These are phyloP conservation scores for Colletotrichum acutatum DNA, from an alignment of 2,329 filamentous ascomycete genomes.

Conservation along the genomic window DNA sequence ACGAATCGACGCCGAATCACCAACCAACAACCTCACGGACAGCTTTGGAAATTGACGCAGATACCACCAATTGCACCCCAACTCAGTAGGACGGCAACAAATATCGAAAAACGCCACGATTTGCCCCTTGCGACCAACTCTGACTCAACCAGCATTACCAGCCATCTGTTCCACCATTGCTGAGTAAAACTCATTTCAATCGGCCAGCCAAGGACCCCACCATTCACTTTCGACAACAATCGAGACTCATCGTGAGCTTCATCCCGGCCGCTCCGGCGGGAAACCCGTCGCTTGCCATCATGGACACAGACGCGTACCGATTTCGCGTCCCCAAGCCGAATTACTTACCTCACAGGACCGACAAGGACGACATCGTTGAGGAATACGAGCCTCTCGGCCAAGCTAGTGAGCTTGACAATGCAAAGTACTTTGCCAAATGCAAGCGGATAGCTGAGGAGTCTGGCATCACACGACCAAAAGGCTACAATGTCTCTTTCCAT, in stretches of 20 bases:
- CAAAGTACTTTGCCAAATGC: conserved; percentile 67
- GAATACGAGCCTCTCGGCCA: conserved; percentile 63
- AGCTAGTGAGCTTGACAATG: conserved; percentile 65
- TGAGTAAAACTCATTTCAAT: conserved; percentile 7
- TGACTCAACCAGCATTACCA: not conserved
- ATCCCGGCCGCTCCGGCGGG: conserved; percentile 21
- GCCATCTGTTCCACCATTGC: not conserved
- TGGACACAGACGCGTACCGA: conserved; percentile 50
- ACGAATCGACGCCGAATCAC: conserved; percentile 7
- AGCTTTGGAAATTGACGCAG: not conserved
- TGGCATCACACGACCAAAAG: conserved; percentile 82
- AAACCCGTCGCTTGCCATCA: conserved; percentile 21
- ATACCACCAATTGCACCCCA: not conserved
- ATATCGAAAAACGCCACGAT: too few relatives aligned
- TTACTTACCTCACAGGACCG: conserved; percentile 66
- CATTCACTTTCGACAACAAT: conserved; percentile 6
- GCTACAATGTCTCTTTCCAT: conserved; percentile 94
- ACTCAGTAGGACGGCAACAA: not conserved
- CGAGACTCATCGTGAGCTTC: not conserved
- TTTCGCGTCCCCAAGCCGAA: conserved; percentile 68
- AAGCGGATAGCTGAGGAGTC: conserved; percentile 68
- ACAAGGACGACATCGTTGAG: conserved; percentile 63
- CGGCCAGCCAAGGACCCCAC: not conserved
- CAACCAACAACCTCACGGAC: not conserved
- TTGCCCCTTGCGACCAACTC: not conserved